Percentiles rank a stretch among this genome's conserved stretches.
Evolutionary conservation across 805 yeast species (phyloP).

Genomic region (Blastobotrys americana): DNA sequence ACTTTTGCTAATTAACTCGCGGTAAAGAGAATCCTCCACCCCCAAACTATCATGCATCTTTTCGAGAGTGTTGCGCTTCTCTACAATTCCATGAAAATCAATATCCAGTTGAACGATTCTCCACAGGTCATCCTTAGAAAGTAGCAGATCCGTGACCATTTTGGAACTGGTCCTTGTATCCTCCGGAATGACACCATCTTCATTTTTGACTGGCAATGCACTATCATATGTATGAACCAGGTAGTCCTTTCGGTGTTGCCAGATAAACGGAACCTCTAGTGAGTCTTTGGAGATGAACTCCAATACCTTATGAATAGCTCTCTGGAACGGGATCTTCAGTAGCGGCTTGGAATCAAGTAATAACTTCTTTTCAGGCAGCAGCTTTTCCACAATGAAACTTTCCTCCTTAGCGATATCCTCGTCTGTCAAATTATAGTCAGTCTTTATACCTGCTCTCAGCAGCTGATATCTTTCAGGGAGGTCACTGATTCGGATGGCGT

Average conservation of each 20-base stretch:
- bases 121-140: conserved; percentile 83
- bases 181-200: conserved; percentile 26
- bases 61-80: conserved; percentile 59
- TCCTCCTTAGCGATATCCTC: conserved; percentile 67
- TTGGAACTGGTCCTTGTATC: conserved; percentile 24
- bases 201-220: conserved; percentile 1
- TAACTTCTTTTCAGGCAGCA: conserved; percentile 50
- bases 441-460: conserved; percentile 56
- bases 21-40: conserved; percentile 51
- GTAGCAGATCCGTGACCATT: conserved; percentile 22
- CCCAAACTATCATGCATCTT: conserved; percentile 39
- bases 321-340: conserved; percentile 40
- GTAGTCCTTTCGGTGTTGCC: conserved; percentile 92
- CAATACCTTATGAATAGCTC: conserved; percentile 63
- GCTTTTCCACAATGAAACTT: conserved; percentile 67
- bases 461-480: conserved; percentile 89
- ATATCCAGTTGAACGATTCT: conserved; percentile 77
- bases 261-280: conserved; percentile 88
- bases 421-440: conserved; percentile 56
- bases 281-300: conserved; percentile 69
- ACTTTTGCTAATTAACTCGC: conserved; percentile 49
- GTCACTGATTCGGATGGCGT: conserved; percentile 76
- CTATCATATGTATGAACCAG: conserved; percentile 47
- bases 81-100: conserved; percentile 77
- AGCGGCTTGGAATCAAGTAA: conserved; percentile 34